Evolutionary conservation across 139 green algal genomes (phyloP).

Genomic region (Chlorella vulgaris): DNA sequence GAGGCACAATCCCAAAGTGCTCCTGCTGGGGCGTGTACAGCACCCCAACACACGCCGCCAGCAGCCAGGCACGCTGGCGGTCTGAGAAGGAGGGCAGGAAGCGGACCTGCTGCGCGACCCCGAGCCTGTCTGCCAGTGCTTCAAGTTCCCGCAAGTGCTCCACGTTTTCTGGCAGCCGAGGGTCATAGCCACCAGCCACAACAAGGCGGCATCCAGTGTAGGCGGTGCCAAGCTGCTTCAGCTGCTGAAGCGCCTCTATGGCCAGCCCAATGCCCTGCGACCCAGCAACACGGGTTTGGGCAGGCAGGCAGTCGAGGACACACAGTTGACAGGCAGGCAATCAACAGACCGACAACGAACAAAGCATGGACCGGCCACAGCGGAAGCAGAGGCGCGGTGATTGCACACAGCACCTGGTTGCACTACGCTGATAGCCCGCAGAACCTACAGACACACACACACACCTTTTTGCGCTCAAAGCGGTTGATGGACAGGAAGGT

Average conservation of each 20-base stretch:
- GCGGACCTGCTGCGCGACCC: constrained; percentile 65
- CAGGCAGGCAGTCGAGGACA: no score
- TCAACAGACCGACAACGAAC: no score
- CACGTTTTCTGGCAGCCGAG: constrained; percentile 86
- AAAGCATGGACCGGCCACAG: no score
- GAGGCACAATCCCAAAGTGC: constrained; percentile 98
- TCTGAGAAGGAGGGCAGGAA: constrained; percentile 92
- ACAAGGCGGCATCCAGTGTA: constrained; percentile 42
- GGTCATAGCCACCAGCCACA: constrained; percentile 91
- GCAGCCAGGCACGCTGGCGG: constrained; percentile 67
- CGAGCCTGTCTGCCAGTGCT: constrained; percentile 53
- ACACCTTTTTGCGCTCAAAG: constrained; percentile 97
- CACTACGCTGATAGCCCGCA: no score
- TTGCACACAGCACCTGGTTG: neutral
- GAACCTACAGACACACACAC: no score
- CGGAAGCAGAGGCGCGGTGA: no score
- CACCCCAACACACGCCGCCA: constrained; percentile 68
- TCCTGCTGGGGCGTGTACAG: constrained; percentile 94
- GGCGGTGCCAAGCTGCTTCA: neutral
- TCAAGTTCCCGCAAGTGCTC: constrained; percentile 84
- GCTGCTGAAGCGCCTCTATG: constrained; percentile 67
- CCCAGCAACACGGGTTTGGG: neutral
- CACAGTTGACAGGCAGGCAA: neutral
- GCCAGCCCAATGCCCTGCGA: constrained; percentile 80
- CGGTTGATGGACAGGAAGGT: constrained; percentile 97